A percentile compares a stretch with the other conserved stretches of the same genome.
Conservation (phyloP, 2,329 filamentous ascomycete genomes). For the Leptographium galeiforme region DNA sequence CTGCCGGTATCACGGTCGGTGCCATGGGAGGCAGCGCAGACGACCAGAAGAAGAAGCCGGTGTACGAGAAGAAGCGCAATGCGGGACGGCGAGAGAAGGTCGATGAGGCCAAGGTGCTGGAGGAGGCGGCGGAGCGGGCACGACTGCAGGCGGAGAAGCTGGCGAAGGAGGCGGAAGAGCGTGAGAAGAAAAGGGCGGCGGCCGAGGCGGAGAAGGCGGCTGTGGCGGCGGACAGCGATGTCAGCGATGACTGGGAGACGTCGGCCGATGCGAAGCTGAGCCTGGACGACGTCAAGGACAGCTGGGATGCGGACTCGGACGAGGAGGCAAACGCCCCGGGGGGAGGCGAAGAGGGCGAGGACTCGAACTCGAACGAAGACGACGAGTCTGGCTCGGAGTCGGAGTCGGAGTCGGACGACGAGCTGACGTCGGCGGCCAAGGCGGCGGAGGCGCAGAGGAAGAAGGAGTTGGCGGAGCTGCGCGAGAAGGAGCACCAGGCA, state of each 20-base stretch:
- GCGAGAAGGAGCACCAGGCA: constrained; percentile 82
- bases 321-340: constrained; percentile 17
- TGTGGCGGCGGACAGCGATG: constrained; percentile 39
- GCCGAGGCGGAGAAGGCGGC: constrained; percentile 41
- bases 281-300: constrained; percentile 74
- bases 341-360: constrained; percentile 23
- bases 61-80: constrained; percentile 61
- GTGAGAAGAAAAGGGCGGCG: constrained; percentile 39
- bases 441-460: constrained; percentile 65
- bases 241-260: constrained; percentile 80
- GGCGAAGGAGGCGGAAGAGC: constrained; percentile 47
- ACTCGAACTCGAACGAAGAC: constrained; percentile 14
- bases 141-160: constrained; percentile 53
- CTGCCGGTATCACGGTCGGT: constrained; percentile 60
- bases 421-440: constrained; percentile 60
- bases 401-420: constrained; percentile 44
- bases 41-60: constrained; percentile 63
- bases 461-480: constrained; percentile 75
- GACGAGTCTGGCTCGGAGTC: constrained; percentile 15
- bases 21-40: constrained; percentile 33
- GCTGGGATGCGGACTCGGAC: constrained; percentile 81
- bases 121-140: constrained; percentile 64
- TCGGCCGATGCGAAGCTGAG: constrained; percentile 52
- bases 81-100: constrained; percentile 47
- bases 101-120: constrained; percentile 66